Evolutionary conservation across 2,329 filamentous ascomycete genomes (phyloP).

Genomic region (Dactylonectria estremocensis): DNA sequence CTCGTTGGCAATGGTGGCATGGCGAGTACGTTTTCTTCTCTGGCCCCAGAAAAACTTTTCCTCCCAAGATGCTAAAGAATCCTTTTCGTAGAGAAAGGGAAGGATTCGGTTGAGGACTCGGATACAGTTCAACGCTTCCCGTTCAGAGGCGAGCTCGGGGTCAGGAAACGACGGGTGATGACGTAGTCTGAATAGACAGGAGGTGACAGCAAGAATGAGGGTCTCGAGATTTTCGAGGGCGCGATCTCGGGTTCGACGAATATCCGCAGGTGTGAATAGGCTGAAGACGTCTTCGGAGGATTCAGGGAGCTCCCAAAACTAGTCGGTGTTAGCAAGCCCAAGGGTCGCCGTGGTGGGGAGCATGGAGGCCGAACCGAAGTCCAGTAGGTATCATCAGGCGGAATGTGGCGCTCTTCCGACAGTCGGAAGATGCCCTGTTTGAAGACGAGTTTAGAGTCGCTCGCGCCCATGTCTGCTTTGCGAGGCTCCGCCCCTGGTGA

Average conservation of each 20-base stretch:
- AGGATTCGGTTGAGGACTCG: slow-evolving; percentile 90
- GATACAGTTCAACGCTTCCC: slow-evolving; percentile 95
- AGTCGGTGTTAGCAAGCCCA: slow-evolving; percentile 40
- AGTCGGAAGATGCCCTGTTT: slow-evolving; percentile 98
- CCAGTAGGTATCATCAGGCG: slow-evolving; percentile 93
- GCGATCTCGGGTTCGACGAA: slow-evolving; percentile 88
- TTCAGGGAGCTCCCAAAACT: slow-evolving; percentile 99
- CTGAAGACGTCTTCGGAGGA: slow-evolving; percentile 97
- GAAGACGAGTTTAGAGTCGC: slow-evolving; percentile 98
- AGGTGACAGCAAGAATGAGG: slow-evolving; percentile 86
- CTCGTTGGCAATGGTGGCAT: slow-evolving; percentile 77
- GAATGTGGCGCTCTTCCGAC: slow-evolving; percentile 90
- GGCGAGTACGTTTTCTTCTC: slow-evolving; percentile 80
- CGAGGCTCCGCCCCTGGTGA: slow-evolving; percentile 42
- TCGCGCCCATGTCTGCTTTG: slow-evolving; percentile 84
- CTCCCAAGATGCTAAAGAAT: slow-evolving; percentile 87
- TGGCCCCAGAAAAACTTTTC: slow-evolving; percentile 92
- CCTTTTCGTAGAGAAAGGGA: slow-evolving; percentile 93
- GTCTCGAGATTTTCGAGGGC: slow-evolving; percentile 92
- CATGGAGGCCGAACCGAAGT: slow-evolving; percentile 77
- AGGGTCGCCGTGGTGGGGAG: slow-evolving; percentile 24
- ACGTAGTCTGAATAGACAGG: slow-evolving; percentile 84
- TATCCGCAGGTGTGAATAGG: slow-evolving; percentile 90
- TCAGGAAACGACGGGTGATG: slow-evolving; percentile 94
- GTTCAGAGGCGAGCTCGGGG: slow-evolving; percentile 85